A percentile compares a stretch with the other conserved stretches of the same genome.
Evolutionary conservation across 1,139 yeast genomes (phyloP).

Genomic region (Debaryomyces udenii): DNA sequence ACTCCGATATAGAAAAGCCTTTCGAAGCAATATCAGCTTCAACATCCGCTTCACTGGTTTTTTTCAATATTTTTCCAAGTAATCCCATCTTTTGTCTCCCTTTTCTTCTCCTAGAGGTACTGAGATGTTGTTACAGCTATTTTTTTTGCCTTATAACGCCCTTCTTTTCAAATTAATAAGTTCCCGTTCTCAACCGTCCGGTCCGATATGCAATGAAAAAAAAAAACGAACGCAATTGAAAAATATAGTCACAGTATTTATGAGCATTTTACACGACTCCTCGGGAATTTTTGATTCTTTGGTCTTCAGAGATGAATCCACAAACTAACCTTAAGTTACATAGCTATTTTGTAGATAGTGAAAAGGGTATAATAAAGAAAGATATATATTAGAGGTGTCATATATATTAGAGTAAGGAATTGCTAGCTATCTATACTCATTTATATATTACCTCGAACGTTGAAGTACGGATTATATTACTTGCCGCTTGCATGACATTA

Average conservation of each 20-base stretch:
- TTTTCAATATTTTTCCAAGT: constrained; percentile 3
- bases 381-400: background rate
- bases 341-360: background rate
- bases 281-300: background rate
- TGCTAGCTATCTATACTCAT: constrained; percentile 1
- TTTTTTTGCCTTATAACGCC: no score
- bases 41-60: constrained; percentile 2
- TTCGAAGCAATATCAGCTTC: constrained; percentile 28
- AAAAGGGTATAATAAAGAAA: background rate
- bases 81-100: constrained; percentile 7
- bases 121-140: no score
- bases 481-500: constrained; percentile 5
- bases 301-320: constrained; percentile 7
- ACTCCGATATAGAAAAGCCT: constrained; percentile 47
- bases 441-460: background rate
- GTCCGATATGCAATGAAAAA: constrained; percentile 2
- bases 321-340: constrained; percentile 2
- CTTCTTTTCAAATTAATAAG: background rate
- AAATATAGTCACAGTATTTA: constrained; percentile 3
- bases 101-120: no score
- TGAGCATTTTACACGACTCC: constrained; percentile 2
- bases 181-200: background rate
- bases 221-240: background rate
- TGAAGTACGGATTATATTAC: constrained; percentile 1
- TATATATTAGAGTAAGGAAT: background rate